These are phyloP conservation scores for Mycena haematopus DNA, from an alignment of 768 basidiomycete genomes.

Conservation along the genomic window DNA sequence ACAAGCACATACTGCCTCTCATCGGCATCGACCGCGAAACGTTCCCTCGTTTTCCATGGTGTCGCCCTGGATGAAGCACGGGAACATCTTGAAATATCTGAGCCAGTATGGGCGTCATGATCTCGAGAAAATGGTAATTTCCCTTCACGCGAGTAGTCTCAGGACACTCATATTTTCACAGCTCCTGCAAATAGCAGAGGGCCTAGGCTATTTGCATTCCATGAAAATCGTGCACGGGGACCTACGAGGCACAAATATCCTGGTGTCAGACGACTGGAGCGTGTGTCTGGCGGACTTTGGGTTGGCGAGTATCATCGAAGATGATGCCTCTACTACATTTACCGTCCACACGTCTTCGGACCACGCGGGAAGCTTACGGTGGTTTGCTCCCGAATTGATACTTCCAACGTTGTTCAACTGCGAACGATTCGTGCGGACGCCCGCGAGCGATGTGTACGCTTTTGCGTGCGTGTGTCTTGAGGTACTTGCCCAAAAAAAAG, in stretches of 20 bases:
- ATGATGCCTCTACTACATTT: background rate
- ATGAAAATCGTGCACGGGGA: constrained; percentile 14
- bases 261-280: constrained; percentile 3
- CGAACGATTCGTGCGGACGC: constrained; percentile 3
- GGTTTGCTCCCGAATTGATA: constrained; percentile 11
- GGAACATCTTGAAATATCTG: constrained; percentile 33
- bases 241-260: constrained; percentile 3
- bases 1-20: background rate
- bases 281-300: constrained; percentile 12
- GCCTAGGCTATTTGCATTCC: constrained; percentile 1
- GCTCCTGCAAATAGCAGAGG: constrained; percentile 6
- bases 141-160: too few species aligned
- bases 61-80: constrained; percentile 38
- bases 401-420: background rate
- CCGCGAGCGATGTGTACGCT: constrained; percentile 1
- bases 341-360: background rate
- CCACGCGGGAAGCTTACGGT: constrained; percentile 2
- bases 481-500: too few species aligned
- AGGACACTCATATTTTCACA: background rate
- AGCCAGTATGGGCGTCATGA: constrained; percentile 26
- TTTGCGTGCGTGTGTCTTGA: too few species aligned
- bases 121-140: constrained; percentile 19
- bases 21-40: constrained; percentile 6
- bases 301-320: background rate
- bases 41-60: constrained; percentile 36